A percentile compares a stretch with the other conserved stretches of the same genome.
phyloP scores from a whole-genome alignment of 83 land plant species.

The Picea engelmannii region DNA sequence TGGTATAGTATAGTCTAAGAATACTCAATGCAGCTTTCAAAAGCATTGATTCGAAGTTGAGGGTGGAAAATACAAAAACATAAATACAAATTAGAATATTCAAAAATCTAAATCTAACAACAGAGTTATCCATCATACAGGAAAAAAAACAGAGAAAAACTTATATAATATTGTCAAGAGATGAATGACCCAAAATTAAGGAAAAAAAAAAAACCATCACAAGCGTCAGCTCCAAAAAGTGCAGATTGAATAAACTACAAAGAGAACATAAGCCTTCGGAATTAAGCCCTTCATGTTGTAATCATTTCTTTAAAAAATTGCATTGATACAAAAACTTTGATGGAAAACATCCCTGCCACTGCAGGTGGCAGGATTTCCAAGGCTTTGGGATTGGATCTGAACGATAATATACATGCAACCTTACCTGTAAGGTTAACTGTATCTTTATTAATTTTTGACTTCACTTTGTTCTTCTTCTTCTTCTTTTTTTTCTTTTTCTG shows the following conservation, averaged over 20 bases:
- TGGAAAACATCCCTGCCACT: background rate
- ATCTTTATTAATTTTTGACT: slow-evolving; percentile 4
- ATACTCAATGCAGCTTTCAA: background rate
- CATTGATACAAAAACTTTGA: background rate
- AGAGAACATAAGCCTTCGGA: slow-evolving; percentile 1
- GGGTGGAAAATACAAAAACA: background rate
- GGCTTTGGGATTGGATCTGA: background rate
- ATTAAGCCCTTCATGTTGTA: background rate
- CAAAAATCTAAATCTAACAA: background rate
- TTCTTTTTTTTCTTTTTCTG: slow-evolving; percentile 27
- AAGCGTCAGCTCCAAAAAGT: background rate
- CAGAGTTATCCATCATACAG: background rate
- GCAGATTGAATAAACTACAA: background rate
- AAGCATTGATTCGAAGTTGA: background rate
- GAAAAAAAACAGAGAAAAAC: background rate
- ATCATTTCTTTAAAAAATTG: background rate
- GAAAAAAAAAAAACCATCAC: background rate
- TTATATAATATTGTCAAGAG: background rate
- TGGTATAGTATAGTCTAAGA: background rate
- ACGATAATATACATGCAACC: background rate
- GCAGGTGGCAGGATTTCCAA: background rate
- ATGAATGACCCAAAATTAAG: background rate
- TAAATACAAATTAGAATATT: background rate
- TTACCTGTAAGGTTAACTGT: background rate
- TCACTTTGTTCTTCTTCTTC: slow-evolving; percentile 29